phyloP scores from a whole-genome alignment of 2,329 filamentous ascomycete species.

The Claviceps sp. region DNA sequence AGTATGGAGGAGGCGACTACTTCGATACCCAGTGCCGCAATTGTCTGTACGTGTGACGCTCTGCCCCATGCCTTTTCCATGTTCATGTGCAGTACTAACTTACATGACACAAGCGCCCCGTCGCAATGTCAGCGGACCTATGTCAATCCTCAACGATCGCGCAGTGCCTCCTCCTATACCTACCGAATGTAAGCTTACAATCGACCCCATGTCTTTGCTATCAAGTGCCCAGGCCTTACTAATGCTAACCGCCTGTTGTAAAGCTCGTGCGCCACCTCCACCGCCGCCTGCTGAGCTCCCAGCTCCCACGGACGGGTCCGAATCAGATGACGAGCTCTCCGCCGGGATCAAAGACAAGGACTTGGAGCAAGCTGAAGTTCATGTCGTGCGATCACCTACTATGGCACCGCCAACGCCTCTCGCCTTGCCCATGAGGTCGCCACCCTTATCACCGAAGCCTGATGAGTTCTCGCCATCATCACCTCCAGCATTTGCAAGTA shows the following conservation, averaged over 20 bases:
- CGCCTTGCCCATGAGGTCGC: slow-evolving; percentile 18
- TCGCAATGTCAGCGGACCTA: slow-evolving; percentile 23
- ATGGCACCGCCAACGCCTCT: slow-evolving; percentile 25
- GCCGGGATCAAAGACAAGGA: slow-evolving; percentile 31
- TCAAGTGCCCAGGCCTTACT: neutral
- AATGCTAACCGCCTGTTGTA: neutral
- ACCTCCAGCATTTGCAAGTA: slow-evolving; percentile 27
- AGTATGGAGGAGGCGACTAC: slow-evolving; percentile 22
- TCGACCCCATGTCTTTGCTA: neutral
- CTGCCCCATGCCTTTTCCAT: neutral
- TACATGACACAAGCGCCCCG: slow-evolving; percentile 18
- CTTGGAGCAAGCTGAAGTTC: slow-evolving; percentile 21
- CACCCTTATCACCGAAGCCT: slow-evolving; percentile 20
- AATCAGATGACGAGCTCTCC: slow-evolving; percentile 79
- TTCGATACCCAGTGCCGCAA: slow-evolving; percentile 17
- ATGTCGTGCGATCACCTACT: slow-evolving; percentile 22
- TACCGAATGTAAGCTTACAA: slow-evolving; percentile 39
- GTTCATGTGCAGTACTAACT: slow-evolving; percentile 10
- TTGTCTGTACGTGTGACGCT: slow-evolving; percentile 8
- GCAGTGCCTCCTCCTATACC: slow-evolving; percentile 45
- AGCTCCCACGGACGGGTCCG: slow-evolving; percentile 65
- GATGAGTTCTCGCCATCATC: slow-evolving; percentile 31
- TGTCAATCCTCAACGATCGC: slow-evolving; percentile 36
- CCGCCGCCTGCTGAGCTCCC: slow-evolving; percentile 38
- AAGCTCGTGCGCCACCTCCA: slow-evolving; percentile 50